These are phyloP conservation scores for Globisporangium cederbergense DNA, from an alignment of 352 stramenopile species.

Conservation along the genomic window DNA sequence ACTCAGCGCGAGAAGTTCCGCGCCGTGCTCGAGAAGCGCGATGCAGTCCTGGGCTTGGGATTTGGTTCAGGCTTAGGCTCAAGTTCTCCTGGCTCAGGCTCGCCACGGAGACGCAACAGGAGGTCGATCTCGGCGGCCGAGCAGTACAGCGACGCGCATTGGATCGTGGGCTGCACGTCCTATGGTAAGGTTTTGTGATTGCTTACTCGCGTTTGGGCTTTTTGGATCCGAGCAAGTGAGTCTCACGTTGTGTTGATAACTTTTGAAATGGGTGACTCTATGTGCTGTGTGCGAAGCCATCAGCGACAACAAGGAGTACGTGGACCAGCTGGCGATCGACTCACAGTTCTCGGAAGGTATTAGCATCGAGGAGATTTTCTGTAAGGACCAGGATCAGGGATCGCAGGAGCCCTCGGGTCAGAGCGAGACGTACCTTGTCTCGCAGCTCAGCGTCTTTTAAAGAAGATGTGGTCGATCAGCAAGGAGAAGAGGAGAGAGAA, in stretches of 20 bases:
- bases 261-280: not conserved
- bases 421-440: conserved; percentile 17
- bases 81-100: conserved; percentile 11
- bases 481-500: too few species aligned
- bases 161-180: conserved; percentile 69
- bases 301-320: conserved; percentile 80
- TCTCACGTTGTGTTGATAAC: not conserved
- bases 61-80: conserved; percentile 15
- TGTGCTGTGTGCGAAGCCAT: conserved; percentile 39
- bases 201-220: not conserved
- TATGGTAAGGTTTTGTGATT: conserved; percentile 41
- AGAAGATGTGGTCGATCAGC: not conserved
- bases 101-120: conserved; percentile 28
- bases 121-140: conserved; percentile 40
- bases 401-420: not conserved
- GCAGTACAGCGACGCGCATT: conserved; percentile 46
- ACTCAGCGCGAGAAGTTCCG: conserved; percentile 46
- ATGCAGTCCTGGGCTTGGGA: conserved; percentile 16
- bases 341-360: conserved; percentile 64
- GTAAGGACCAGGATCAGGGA: conserved; percentile 9
- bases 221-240: not conserved
- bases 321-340: conserved; percentile 72
- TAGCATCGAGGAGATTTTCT: conserved; percentile 65
- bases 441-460: conserved; percentile 16
- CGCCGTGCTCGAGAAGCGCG: conserved; percentile 35